phyloP scores from a whole-genome alignment of 2,329 filamentous ascomycete species.

The Apiospora koreana region DNA sequence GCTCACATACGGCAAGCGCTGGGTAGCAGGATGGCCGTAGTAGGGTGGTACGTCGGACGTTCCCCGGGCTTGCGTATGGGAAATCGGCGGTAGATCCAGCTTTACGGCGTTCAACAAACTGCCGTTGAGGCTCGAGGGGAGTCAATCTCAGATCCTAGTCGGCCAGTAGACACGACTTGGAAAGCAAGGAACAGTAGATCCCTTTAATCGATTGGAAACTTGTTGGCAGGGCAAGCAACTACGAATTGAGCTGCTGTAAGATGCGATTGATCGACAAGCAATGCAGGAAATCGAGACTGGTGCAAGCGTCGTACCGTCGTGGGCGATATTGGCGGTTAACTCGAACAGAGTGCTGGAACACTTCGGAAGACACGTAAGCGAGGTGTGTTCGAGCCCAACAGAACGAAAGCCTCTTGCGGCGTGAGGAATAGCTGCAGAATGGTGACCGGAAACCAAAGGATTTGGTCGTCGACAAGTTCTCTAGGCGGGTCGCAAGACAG shows the following conservation, averaged over 20 bases:
- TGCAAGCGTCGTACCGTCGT: conserved; percentile 3
- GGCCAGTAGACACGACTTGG: conserved; percentile 10
- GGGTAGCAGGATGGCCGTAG: conserved; percentile 67
- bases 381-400: neutral
- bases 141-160: neutral
- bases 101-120: conserved; percentile 69
- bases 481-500: neutral
- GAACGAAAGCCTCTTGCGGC: neutral
- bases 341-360: conserved; percentile 2
- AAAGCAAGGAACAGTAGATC: neutral
- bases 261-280: neutral
- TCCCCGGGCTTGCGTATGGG: conserved; percentile 80
- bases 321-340: conserved; percentile 1
- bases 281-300: neutral
- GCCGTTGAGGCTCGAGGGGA: conserved; percentile 23
- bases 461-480: neutral
- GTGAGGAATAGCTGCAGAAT: neutral
- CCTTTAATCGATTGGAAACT: neutral
- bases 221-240: neutral
- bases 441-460: neutral
- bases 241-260: neutral
- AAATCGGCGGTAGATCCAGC: conserved; percentile 90
- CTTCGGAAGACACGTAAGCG: neutral
- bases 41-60: conserved; percentile 66
- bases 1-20: conserved; percentile 67